Base-by-base conservation (phyloP, 371 early-diverging fungal genomes). In the Mortierella polycephala region DNA sequence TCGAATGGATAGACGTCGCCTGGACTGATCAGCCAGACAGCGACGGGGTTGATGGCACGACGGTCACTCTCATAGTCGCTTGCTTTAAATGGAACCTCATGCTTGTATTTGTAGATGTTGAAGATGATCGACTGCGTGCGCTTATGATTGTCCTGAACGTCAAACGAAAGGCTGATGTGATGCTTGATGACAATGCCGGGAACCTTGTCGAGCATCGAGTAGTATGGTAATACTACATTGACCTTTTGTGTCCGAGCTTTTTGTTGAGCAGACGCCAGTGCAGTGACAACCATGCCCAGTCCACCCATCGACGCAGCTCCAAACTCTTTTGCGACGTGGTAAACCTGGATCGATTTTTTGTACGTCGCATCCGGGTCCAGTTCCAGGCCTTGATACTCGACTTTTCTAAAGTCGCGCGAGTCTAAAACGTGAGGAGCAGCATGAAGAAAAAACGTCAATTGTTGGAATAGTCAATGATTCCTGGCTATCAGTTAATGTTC, bases 251-350 rank as follows among this genome's bases (percentile, higher is more conserved):
- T 66, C 5, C 84, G 82, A 0, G 87, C 82, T 14, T 69, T 71
- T 64, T 88, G 84, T 62, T 90, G 91, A 37, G 87, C 89, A 18
- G 82, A 62, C 0, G 90, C 82, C 1, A 90, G 79, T 0, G 89
- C 85, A 7, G 91, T 90, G 46, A 89, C 77, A 3, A 89, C 85
- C 60, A 83, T 83, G 20, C 91, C 91, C 63, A 90, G 81, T 2
- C 86, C 87, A 47, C 87, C 88, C 86, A 87, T 87, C 0, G 88
- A 81, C 1, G 90, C 89, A 12, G 85, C 83, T 11, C 90, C 89
- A 72, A 89, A 90, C 62, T 90, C 91, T 67, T 88, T 89, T 14
- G 88, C 87, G 55, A 91, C 82, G 64, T 91, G 91, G 55, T 87
- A 91, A n/a, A 91, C 59, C 67, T 80, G 46, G 79, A 82, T 44